Base-by-base conservation (phyloP, 129 eudicot genomes). In the Escallonia herrerae region DNA sequence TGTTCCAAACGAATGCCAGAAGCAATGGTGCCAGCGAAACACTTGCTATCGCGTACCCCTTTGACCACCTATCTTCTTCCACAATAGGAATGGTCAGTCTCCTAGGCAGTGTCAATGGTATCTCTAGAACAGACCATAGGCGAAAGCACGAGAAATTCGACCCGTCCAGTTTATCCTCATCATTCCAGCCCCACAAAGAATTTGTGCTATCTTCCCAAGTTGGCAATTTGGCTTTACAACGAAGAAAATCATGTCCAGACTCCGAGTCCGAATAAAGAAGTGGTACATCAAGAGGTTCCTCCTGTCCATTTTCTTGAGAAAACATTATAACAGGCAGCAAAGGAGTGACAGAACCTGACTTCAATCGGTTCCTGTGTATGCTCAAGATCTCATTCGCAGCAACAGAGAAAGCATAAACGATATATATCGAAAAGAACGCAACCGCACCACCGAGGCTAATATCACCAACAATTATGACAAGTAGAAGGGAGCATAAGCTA, bases 1-100 rank as follows among this genome's bases (percentile, higher is more conserved):
- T 59, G 61, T 79, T 84, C 95, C 95, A 87, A 42, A 90, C 63
- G 41, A 74, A 63, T 0, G 81, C 83, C 12, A 91, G 59, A 69
- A 91, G 90, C 48, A 79, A 40, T 2, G 97, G 97, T 5, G 97
- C 87, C 1, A 87, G 72, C 3, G 80, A 77, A 22, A 76, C 95
- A 50, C 86, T 84, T 2, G 86, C 79, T 33, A 87, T 89, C 1
- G 95, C 95, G 44, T 80, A 91, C 37, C 76, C 62, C 68, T 87
- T 87, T 4, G 95, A 91, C 97, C 97, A 91, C 63, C 86, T 53
- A 10, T 75, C 94, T 52, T 91, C 86, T 62, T 87, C 95, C 6
- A 91, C 76, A 6, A 84, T 68, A 1, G 97, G 97, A 65, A 91
- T 91, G 0, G 97, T 91, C 60, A 87, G 57, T 69, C 84, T 60